Evolutionary conservation across 2,329 filamentous ascomycete species (phyloP), one percentile per base, ranked within the genome.

Genomic region (Fusarium humuli): DNA sequence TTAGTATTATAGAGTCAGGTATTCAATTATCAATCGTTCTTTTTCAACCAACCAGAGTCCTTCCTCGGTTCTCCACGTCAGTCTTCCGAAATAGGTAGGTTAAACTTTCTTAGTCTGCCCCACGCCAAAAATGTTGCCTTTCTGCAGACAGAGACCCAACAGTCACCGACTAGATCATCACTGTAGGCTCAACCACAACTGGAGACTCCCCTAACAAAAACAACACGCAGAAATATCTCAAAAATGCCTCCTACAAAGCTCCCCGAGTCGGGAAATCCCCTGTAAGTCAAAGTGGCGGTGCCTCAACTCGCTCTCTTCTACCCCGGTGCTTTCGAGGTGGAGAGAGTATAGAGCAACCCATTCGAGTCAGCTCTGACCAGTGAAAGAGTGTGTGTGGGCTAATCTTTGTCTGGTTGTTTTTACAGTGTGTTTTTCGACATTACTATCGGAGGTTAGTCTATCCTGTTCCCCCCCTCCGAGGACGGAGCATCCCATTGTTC

Each of bases 401-500:
- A 66, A 75, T 53, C 22, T 58, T 65, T 72, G 59, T 44, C 60
- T 70, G 50, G 53, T 59, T 45, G 23, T 57, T 18, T 54, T 52
- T 61, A 44, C 68, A 86, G 84, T 75, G 89, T 91, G 72, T 92
- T 94, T 83, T 93, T 94, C 80, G 92, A 94, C 79, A 88, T 94
- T 65, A 92, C 92, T 6, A 84, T 96, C 61, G 92, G 92, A 83
- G 92, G 92, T 92, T 65, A 70, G 73, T 74, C 69, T 57, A 48
- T 53, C 58, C 60, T 42, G 47, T 42, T 50, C 57, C 50, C 37
- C 32, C 32, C 34, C 37, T 59, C 62, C 61, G 62, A 65, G n/a
- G 27, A 50, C 62, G 62, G 53, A 67, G 54, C 37, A 29, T 25
- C 50, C 30, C 29, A 29, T 41, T 40, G 64, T 23, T 20, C 7